phyloP scores from a whole-genome alignment of 139 green algal genomes.

The Auxenochlorella pyrenoidosa region DNA sequence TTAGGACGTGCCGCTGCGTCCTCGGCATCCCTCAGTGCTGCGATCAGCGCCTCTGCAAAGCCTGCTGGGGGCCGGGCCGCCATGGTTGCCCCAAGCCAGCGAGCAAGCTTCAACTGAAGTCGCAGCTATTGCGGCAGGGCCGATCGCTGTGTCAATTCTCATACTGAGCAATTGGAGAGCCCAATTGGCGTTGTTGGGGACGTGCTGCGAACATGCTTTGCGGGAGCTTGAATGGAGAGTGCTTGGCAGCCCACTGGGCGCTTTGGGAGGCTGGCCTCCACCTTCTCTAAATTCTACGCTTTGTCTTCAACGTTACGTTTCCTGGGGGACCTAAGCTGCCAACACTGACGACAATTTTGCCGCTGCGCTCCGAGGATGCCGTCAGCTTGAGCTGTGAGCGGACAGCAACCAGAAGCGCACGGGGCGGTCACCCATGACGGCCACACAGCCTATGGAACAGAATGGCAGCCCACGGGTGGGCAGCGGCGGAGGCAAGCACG shows the following conservation, averaged over 20 bases:
- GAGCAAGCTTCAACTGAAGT: background rate
- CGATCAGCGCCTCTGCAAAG: constrained; percentile 25
- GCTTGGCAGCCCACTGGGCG: background rate
- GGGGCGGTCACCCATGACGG: background rate
- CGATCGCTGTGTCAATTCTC: background rate
- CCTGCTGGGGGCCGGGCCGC: background rate
- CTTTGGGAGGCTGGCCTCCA: background rate
- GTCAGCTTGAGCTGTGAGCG: no score
- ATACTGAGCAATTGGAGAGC: background rate
- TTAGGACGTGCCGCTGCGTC: constrained; percentile 2
- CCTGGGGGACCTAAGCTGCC: no score
- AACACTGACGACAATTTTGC: no score
- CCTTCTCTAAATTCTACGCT: no score
- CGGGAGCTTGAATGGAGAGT: background rate
- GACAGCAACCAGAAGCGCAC: background rate
- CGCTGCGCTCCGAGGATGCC: no score
- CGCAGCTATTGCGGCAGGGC: no score
- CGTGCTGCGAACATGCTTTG: background rate
- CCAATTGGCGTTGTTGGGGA: no score
- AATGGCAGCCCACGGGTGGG: background rate
- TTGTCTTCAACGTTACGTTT: no score
- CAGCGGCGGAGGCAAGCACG: background rate
- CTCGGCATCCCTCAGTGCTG: constrained; percentile 26
- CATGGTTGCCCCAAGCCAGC: background rate
- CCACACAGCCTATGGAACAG: background rate